These are phyloP conservation scores for Erodium maritimum DNA, from an alignment of 345 rosid species.

Conservation along the genomic window DNA sequence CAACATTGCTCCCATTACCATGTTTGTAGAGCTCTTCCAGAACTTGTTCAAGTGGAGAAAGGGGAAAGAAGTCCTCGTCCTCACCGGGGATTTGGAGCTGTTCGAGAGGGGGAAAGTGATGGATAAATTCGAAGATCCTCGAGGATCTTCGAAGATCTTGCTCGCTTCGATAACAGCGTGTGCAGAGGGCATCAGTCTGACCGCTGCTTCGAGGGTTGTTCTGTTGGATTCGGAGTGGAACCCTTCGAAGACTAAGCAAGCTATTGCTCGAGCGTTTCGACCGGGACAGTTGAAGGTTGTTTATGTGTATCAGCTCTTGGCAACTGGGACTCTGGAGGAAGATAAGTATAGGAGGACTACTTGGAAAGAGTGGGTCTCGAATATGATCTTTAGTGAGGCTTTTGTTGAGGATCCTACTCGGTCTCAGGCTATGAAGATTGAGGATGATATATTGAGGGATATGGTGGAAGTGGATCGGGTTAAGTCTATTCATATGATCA, in stretches of 20 bases:
- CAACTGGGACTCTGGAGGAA: conserved; percentile 70
- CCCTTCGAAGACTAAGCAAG: conserved; percentile 94
- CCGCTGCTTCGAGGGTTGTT: conserved; percentile 92
- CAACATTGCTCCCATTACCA: conserved; percentile 73
- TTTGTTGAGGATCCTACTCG: conserved; percentile 80
- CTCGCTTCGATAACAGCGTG: conserved; percentile 91
- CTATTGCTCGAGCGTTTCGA: conserved; percentile 80
- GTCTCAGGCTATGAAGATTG: conserved; percentile 88
- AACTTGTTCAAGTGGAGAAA: conserved; percentile 53
- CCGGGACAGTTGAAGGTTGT: conserved; percentile 90
- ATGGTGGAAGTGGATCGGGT: conserved; percentile 70
- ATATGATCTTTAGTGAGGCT: conserved; percentile 91
- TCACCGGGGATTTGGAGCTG: conserved; percentile 80
- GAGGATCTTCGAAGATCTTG: conserved; percentile 46
- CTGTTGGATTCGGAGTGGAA: conserved; percentile 80
- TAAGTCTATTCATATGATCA: conserved; percentile 87
- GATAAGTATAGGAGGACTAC: conserved; percentile 84
- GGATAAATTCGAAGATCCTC: conserved; percentile 69
- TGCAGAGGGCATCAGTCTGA: conserved; percentile 89
- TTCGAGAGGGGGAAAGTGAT: conserved; percentile 80
- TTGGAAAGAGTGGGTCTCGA: conserved; percentile 96
- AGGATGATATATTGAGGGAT: conserved; percentile 76
- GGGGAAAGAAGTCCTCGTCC: conserved; percentile 65
- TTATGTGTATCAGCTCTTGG: conserved; percentile 80
- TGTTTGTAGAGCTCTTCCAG: conserved; percentile 61